Percentiles rank a stretch among this genome's conserved stretches.
These are phyloP conservation scores for Macadamia integrifolia DNA, from an alignment of 164 flowering plant genomes.

Conservation along the genomic window DNA sequence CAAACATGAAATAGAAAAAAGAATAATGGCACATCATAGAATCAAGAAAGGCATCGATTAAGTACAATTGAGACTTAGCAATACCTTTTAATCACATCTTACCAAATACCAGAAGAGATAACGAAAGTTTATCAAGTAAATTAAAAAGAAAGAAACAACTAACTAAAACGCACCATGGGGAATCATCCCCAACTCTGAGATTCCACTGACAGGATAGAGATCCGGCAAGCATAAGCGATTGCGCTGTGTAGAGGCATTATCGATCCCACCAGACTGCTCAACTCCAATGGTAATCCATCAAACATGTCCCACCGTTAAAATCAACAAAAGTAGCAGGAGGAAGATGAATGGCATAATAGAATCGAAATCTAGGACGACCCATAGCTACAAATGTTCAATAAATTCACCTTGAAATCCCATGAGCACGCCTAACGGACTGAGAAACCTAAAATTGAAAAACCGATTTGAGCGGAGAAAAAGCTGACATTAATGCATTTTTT, in stretches of 20 bases:
- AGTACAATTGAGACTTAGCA: too few relatives aligned
- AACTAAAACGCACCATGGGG: conserved; percentile 48
- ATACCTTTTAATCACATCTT: too few relatives aligned
- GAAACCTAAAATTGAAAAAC: conserved; percentile 17
- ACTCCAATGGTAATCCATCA: conserved; percentile 45
- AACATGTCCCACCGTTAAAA: not conserved
- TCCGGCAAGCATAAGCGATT: conserved; percentile 48
- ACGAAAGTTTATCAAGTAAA: not conserved
- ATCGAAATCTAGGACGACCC: not conserved
- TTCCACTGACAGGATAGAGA: conserved; percentile 44
- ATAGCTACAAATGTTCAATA: not conserved
- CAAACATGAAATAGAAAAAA: too few relatives aligned
- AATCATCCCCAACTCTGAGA: conserved; percentile 59
- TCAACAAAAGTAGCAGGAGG: not conserved
- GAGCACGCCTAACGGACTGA: conserved; percentile 19
- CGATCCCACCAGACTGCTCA: conserved; percentile 32
- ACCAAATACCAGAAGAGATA: not conserved
- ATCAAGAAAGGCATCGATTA: too few relatives aligned
- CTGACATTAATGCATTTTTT: conserved; percentile 4
- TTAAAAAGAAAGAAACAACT: not conserved
- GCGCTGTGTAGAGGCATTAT: conserved; percentile 69
- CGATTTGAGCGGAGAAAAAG: conserved; percentile 16
- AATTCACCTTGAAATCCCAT: conserved; percentile 32
- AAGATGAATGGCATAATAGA: not conserved
- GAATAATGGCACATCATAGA: too few relatives aligned